Conservation (phyloP, 2,329 filamentous ascomycete species). For the Ophiocordyceps unilateralis region DNA sequence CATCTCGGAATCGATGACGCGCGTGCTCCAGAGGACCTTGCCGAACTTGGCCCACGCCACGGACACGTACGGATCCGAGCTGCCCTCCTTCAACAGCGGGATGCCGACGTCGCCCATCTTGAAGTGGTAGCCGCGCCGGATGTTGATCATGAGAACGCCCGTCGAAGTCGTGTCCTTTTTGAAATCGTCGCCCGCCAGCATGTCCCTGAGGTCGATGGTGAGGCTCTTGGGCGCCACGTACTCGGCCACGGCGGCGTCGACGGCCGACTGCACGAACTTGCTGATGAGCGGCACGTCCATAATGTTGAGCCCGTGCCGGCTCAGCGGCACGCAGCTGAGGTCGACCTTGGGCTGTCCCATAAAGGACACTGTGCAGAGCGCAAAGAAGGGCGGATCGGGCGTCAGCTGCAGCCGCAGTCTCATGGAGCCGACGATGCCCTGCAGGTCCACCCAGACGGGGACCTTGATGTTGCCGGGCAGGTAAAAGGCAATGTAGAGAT, state of each 20-base stretch:
- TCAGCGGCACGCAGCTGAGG: conserved; percentile 52
- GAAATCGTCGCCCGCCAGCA: conserved; percentile 62
- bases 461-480: conserved; percentile 35
- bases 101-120: conserved; percentile 52
- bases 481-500: conserved; percentile 57
- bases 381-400: conserved; percentile 61
- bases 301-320: conserved; percentile 51
- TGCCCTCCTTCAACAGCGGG: conserved; percentile 38
- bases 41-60: conserved; percentile 67
- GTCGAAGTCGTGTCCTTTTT: conserved; percentile 54
- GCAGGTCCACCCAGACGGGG: conserved; percentile 59
- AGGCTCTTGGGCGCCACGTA: conserved; percentile 64
- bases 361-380: conserved; percentile 57
- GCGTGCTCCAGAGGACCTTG: conserved; percentile 41
- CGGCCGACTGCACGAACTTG: conserved; percentile 56
- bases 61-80: conserved; percentile 53
- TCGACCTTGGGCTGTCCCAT: conserved; percentile 59
- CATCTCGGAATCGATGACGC: conserved; percentile 47
- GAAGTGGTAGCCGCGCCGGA: conserved; percentile 52
- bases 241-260: conserved; percentile 56
- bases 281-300: conserved; percentile 63
- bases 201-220: conserved; percentile 58
- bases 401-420: conserved; percentile 56
- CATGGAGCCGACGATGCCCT: conserved; percentile 53
- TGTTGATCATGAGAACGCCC: conserved; percentile 47